phyloP scores from a whole-genome alignment of 2,329 filamentous ascomycete genomes.

The Pseudogymnoascus sp. region DNA sequence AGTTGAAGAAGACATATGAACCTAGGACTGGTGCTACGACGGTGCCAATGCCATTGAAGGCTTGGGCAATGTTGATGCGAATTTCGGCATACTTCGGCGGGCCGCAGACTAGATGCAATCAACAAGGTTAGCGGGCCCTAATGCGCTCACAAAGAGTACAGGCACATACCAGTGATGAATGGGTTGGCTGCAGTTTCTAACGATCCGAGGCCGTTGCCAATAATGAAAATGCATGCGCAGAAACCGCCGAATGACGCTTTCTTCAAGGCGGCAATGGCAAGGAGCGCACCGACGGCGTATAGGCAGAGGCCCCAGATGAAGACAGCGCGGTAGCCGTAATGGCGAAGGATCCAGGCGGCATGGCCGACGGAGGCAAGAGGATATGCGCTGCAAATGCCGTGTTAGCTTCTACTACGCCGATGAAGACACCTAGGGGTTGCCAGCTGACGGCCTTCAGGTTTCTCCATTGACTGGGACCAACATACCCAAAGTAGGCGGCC shows the following conservation, averaged over 20 bases:
- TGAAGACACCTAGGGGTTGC: neutral
- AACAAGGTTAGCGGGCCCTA: neutral
- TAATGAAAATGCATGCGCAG: constrained; percentile 45
- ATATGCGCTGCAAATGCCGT: constrained; percentile 38
- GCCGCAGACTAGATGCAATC: neutral
- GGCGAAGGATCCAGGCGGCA: constrained; percentile 58
- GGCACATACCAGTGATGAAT: constrained; percentile 27
- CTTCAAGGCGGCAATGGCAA: constrained; percentile 47
- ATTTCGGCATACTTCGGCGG: constrained; percentile 66
- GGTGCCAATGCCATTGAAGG: constrained; percentile 68
- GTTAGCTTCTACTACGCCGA: neutral
- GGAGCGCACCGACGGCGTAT: constrained; percentile 52
- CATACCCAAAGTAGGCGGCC: constrained; percentile 30
- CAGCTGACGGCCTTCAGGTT: neutral
- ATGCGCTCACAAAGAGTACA: no score
- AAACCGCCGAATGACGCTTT: constrained; percentile 38
- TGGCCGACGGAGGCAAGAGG: constrained; percentile 58
- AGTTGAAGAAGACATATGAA: constrained; percentile 64
- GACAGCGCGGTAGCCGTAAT: constrained; percentile 54
- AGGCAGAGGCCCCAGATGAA: constrained; percentile 60
- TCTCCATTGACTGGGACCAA: neutral
- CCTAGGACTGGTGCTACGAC: constrained; percentile 66
- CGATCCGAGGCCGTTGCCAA: constrained; percentile 63
- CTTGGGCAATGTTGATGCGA: constrained; percentile 68
- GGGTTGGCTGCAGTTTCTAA: constrained; percentile 72